Evolutionary conservation across 331 rosid species (phyloP).

Genomic region (Ulmus americana): DNA sequence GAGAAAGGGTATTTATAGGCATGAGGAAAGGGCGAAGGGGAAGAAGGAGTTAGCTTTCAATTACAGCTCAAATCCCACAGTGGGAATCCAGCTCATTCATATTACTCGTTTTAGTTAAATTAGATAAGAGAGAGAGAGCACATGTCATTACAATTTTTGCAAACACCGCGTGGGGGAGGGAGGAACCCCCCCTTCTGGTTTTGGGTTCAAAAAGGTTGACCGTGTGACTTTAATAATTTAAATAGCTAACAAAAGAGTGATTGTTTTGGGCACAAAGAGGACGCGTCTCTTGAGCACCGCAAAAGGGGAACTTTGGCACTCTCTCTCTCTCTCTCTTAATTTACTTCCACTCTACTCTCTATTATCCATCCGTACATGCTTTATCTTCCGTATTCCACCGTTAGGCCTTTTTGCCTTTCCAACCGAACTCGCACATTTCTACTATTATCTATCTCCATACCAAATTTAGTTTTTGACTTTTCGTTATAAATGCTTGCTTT

Average conservation of each 20-base stretch:
- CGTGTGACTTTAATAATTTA: neutral
- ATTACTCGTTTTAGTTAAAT: neutral
- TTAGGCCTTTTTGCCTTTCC: no score
- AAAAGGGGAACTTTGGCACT: conserved; percentile 10
- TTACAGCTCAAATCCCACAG: conserved; percentile 71
- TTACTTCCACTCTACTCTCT: no score
- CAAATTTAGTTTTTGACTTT: no score
- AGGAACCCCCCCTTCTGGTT: no score
- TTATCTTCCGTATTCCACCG: no score
- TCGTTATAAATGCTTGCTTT: no score
- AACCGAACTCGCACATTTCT: no score
- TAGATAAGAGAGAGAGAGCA: neutral
- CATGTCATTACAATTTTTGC: neutral
- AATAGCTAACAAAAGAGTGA: neutral
- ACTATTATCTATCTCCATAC: no score
- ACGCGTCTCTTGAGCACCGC: conserved; percentile 11
- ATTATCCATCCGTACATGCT: no score
- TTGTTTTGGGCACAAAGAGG: no score
- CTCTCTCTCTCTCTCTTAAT: neutral
- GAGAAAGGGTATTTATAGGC: conserved; percentile 45
- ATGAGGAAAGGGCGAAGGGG: neutral
- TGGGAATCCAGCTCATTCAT: conserved; percentile 72
- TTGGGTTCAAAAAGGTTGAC: neutral
- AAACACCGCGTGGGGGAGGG: neutral
- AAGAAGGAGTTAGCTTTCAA: conserved; percentile 25